Percentiles rank a stretch among this genome's conserved stretches.
Conservation (phyloP, 2,329 filamentous ascomycete genomes). For the Epichloe uncinata region DNA sequence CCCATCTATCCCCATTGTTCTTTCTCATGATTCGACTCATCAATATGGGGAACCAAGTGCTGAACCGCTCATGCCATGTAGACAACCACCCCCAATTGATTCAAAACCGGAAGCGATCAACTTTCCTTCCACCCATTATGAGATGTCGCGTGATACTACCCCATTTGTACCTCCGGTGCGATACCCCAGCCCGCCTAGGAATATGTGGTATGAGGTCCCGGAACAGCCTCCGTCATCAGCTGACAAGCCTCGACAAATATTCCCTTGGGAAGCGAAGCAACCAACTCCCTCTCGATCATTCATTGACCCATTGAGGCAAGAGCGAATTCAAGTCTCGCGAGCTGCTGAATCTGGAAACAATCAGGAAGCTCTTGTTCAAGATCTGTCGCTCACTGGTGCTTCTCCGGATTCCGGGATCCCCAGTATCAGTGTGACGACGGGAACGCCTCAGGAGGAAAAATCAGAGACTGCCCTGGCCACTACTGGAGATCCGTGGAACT, state of each 20-base stretch:
- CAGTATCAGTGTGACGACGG: background rate
- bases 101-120: conserved; percentile 77
- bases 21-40: background rate
- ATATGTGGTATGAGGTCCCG: conserved; percentile 83
- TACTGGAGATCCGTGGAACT: conserved; percentile 50
- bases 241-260: conserved; percentile 54
- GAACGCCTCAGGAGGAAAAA: background rate
- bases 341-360: conserved; percentile 7
- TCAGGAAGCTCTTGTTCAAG: background rate
- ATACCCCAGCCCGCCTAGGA: conserved; percentile 71
- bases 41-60: background rate
- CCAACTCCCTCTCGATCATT: conserved; percentile 54
- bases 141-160: conserved; percentile 63
- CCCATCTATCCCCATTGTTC: background rate
- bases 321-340: conserved; percentile 13
- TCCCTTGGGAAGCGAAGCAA: conserved; percentile 75
- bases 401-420: background rate
- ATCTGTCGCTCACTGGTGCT: background rate
- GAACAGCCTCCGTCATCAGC: conserved; percentile 41
- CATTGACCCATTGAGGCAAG: conserved; percentile 6
- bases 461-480: background rate
- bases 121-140: conserved; percentile 66
- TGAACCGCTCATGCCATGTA: conserved; percentile 18
- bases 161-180: conserved; percentile 64
- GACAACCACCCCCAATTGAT: conserved; percentile 49